A percentile compares a stretch with the other conserved stretches of the same genome.
phyloP scores from a whole-genome alignment of 805 yeast species.

The Blastobotrys peoriensis region DNA sequence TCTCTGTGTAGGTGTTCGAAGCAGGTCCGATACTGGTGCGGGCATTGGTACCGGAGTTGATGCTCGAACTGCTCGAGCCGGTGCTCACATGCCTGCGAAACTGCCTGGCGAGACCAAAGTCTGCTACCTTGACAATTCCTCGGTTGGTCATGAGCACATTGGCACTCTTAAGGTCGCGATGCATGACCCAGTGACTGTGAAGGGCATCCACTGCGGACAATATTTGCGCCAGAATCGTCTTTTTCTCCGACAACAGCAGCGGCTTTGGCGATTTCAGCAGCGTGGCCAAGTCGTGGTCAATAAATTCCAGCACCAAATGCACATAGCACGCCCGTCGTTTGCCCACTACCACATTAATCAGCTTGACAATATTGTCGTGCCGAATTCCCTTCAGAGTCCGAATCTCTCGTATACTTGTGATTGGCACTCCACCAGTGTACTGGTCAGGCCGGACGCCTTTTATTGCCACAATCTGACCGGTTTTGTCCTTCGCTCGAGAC shows the following conservation, averaged over 20 bases:
- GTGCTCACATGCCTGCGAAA: too few relatives aligned
- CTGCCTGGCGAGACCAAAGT: slow-evolving; percentile 50
- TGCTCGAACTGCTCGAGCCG: background rate
- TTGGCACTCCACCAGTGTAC: slow-evolving; percentile 54
- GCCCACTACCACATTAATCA: slow-evolving; percentile 48
- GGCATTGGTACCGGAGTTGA: too few relatives aligned
- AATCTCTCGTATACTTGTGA: slow-evolving; percentile 61
- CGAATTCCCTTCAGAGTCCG: slow-evolving; percentile 45
- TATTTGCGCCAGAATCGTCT: slow-evolving; percentile 25
- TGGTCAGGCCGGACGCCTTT: slow-evolving; percentile 48
- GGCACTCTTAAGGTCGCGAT: slow-evolving; percentile 27
- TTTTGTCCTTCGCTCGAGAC: slow-evolving; percentile 45
- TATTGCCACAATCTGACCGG: slow-evolving; percentile 49
- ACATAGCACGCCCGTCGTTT: slow-evolving; percentile 11
- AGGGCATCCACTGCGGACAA: slow-evolving; percentile 22
- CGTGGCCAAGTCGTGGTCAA: slow-evolving; percentile 26
- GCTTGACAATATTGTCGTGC: slow-evolving; percentile 48
- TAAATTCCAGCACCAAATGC: slow-evolving; percentile 29
- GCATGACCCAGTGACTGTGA: slow-evolving; percentile 24
- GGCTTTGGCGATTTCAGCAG: slow-evolving; percentile 23
- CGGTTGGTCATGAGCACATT: slow-evolving; percentile 22
- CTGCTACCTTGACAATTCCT: slow-evolving; percentile 25
- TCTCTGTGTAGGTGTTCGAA: slow-evolving; percentile 13
- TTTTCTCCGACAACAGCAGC: slow-evolving; percentile 26
- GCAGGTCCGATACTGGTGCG: slow-evolving; percentile 9